Evolutionary conservation across 2,329 filamentous ascomycete species (phyloP), one percentile per base, ranked within the genome.

Genomic region (Ceratocystis colombiana): DNA sequence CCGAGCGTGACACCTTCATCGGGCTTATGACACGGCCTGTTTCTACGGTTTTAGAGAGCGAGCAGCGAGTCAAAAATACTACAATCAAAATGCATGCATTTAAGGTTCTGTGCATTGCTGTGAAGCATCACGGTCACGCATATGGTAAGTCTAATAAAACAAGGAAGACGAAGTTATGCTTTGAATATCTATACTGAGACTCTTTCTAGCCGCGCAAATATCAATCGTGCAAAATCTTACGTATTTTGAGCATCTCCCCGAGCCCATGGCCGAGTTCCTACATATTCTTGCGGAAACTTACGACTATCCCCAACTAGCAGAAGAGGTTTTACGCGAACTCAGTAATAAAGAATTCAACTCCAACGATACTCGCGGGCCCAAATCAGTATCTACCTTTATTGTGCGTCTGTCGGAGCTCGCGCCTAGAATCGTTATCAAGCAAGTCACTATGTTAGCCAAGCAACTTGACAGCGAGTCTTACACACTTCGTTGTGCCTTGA

Each of bases 341-440:
- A 96, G 92, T 74, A 96, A 92, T 76, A 99, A 96, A 74, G 93
- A 97, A 73, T 99, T 97, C 78, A 96, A 95, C 76, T 93, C 88
- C 69, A 99, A 95, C 72, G 95, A 99, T 75, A 91, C 89, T 1
- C 90, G 88, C 73, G 94, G 94, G 0, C 94, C 95, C 12, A 99
- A 97, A 75, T 97, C 93, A 0, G 90, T 97, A 6, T 97, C 94
- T 15, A 84, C 89, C 0, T 99, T 99, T 73, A 88, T 99, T 71
- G 84, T 92, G 67, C 96, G 93, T 73, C 82, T 99, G 33, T 97
- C 94, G 0, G 94, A 97, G 74, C 81, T 99, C 68, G 88, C 89
- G 2, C 94, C 95, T 3, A 85, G 92, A 68, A 79, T 96, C 28
- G 92, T 99, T 66, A 96, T 96, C 72, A 96, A 96, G 77, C 93